Evolutionary conservation across 495 filamentous ascomycete species (phyloP).

Genomic region (Parathielavia hyrcaniae): DNA sequence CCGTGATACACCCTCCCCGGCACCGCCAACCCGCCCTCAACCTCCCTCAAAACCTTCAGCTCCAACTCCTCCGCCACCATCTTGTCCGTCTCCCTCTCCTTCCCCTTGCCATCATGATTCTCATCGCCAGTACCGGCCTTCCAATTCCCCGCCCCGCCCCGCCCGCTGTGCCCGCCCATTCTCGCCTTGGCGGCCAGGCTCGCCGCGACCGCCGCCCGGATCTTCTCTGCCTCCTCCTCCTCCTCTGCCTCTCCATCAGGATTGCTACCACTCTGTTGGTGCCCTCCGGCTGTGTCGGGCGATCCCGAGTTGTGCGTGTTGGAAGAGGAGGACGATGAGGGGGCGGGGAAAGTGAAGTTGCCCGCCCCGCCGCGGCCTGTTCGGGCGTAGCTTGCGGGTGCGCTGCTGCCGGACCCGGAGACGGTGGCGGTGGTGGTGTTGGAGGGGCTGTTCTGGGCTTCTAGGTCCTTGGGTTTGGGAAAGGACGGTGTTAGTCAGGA

Average conservation of each 20-base stretch:
- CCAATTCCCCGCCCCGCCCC: conserved; percentile 59
- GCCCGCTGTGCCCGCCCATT: conserved; percentile 31
- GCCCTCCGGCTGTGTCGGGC: conserved; percentile 19
- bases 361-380: conserved; percentile 52
- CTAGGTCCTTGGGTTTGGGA: conserved; percentile 36
- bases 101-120: conserved; percentile 10
- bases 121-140: conserved; percentile 22
- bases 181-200: conserved; percentile 19
- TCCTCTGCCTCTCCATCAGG: not conserved
- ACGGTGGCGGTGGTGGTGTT: not conserved
- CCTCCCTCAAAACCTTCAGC: conserved; percentile 38
- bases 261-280: no score
- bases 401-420: conserved; percentile 1
- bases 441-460: conserved; percentile 33
- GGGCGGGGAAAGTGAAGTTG: conserved; percentile 40
- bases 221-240: conserved; percentile 15
- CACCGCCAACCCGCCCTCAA: conserved; percentile 39
- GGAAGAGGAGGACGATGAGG: not conserved
- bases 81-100: conserved; percentile 29
- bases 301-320: conserved; percentile 32
- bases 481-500: conserved; percentile 5
- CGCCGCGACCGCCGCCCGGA: conserved; percentile 21
- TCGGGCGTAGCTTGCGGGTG: conserved; percentile 38
- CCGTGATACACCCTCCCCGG: conserved; percentile 35
- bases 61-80: conserved; percentile 30